Evolutionary conservation across 345 rosid species (phyloP), one percentile per base, ranked within the genome.

Genomic region (Linum tenue): DNA sequence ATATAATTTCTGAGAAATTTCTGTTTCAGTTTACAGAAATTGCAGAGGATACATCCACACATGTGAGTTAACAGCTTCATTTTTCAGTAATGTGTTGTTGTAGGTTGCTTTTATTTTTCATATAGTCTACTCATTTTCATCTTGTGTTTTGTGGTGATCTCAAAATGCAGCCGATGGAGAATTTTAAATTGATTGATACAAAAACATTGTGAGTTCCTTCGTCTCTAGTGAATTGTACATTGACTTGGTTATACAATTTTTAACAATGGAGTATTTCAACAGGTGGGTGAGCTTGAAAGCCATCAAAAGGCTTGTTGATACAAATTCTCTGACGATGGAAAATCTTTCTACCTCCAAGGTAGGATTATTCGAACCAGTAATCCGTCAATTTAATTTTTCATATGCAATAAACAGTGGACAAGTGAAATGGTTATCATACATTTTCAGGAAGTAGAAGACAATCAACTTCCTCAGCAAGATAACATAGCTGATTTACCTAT

Each of bases 201-300:
- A 72, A 76, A 70, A 83, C 55, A 76, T 50, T 74, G 91, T 86
- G 58, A 82, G 91, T 80, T 58, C 59, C 67, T 11, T 58, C 43
- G 50, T 41, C 35, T 60, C 65, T 42, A 17, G 39, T 22, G 7
- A 57, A 38, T 55, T 51, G 31, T 64, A 15, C 9, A 1, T 62
- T 7, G 56, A 9, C 7, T 58, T 39, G 11, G 62, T 37, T 57
- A 55, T 60, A 51, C 31, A 64, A 4, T 38, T 5, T 72, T 9
- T 48, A 48, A 48, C 53, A 55, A 60, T 60, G 55, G 36, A 67
- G 31, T 61, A 36, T 64, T 71, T 56, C 74, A 39, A 37, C 70
- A 86, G 88, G 78, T 86, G 91, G 91, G 64, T 78, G 41, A 63
- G 80, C 73, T 73, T 86, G 72, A 78, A 75, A 65, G 83, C 86